phyloP scores from a whole-genome alignment of 148 eudicot species.

The Rhododendron simsii region DNA sequence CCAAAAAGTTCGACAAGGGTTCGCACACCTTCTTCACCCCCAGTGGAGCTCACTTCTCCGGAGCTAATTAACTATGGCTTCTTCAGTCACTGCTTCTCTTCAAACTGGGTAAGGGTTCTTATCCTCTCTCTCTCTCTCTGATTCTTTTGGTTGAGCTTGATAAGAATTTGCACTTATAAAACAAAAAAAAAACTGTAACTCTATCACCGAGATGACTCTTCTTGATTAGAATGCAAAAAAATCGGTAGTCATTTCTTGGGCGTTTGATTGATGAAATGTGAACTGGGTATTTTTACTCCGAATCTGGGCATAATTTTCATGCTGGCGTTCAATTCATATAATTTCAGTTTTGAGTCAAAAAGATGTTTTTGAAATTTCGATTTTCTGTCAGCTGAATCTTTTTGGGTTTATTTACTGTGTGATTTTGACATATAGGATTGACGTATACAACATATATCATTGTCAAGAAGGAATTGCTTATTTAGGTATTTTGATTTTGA shows the following conservation, averaged over 20 bases:
- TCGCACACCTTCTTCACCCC: background rate
- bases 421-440: background rate
- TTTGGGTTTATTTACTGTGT: background rate
- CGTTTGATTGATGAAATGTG: background rate
- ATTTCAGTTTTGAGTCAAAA: background rate
- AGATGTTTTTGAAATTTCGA: background rate
- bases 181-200: background rate
- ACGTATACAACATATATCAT: background rate
- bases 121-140: background rate
- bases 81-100: conserved; percentile 18
- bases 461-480: background rate
- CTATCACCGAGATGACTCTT: background rate
- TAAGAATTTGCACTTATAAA: too few relatives aligned
- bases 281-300: background rate
- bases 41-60: background rate
- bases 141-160: background rate
- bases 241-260: background rate
- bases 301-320: background rate
- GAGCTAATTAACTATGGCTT: conserved; percentile 14
- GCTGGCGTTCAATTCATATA: background rate
- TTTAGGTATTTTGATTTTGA: too few relatives aligned
- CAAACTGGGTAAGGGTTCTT: conserved; percentile 15
- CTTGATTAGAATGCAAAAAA: background rate
- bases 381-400: background rate
- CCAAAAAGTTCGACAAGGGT: too few relatives aligned